These are phyloP conservation scores for Scheffersomyces stambukii DNA, from an alignment of 1,139 yeast genomes.

Conservation along the genomic window DNA sequence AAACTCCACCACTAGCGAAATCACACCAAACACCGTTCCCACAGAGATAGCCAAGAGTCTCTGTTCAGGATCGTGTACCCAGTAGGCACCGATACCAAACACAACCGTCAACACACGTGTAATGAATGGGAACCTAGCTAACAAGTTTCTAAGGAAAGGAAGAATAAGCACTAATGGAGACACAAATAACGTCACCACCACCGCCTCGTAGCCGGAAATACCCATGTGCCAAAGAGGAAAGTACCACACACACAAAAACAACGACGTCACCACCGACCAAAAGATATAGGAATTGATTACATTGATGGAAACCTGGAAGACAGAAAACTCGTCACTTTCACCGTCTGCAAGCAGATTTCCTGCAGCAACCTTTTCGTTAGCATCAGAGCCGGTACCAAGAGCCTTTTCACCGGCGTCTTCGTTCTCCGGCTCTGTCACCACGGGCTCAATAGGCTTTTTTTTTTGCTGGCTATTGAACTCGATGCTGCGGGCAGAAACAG, in stretches of 20 bases:
- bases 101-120: conserved; percentile 56
- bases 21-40: conserved; percentile 62
- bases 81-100: conserved; percentile 74
- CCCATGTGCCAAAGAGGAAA: conserved; percentile 99
- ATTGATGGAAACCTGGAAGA: conserved; percentile 42
- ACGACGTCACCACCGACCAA: conserved; percentile 80
- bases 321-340: conserved; percentile 25
- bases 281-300: conserved; percentile 62
- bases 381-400: conserved; percentile 2
- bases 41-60: conserved; percentile 63
- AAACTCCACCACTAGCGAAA: conserved; percentile 59
- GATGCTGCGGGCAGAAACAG: conserved; percentile 20
- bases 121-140: conserved; percentile 38
- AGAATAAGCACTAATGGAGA: conserved; percentile 56
- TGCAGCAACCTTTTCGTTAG: conserved; percentile 5
- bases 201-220: conserved; percentile 87
- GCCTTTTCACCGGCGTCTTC: too few relatives aligned
- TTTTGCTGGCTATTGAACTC: conserved; percentile 8
- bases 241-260: conserved; percentile 89
- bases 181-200: conserved; percentile 48
- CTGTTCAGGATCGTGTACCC: conserved; percentile 60
- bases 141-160: conserved; percentile 44
- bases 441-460: conserved; percentile 24
- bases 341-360: conserved; percentile 1
- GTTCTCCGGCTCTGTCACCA: conserved; percentile 9